Evolutionary conservation across 192 early-diverging fungal genomes (phyloP).

Genomic region (Gamsiella multidivaricata): DNA sequence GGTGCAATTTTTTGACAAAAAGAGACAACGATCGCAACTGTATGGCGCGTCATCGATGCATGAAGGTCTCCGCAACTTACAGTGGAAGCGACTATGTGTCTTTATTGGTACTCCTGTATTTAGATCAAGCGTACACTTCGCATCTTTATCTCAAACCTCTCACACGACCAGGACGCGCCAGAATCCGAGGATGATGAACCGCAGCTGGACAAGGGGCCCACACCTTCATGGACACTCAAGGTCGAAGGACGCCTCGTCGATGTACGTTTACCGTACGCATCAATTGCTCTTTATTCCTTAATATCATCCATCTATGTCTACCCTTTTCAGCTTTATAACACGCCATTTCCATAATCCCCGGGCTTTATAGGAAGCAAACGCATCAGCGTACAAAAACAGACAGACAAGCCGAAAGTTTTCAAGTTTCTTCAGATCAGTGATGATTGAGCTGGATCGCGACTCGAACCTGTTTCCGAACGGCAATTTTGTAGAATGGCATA

Average conservation of each 20-base stretch:
- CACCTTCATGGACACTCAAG: constrained; percentile 91
- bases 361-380: constrained; percentile 40
- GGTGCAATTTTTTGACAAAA: too few relatives aligned
- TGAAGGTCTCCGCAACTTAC: too few relatives aligned
- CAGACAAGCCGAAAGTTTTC: constrained; percentile 84
- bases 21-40: too few relatives aligned
- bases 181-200: constrained; percentile 58
- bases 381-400: constrained; percentile 68
- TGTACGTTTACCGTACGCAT: constrained; percentile 46
- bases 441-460: constrained; percentile 88
- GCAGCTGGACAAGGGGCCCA: constrained; percentile 59
- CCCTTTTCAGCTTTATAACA: background rate
- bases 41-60: too few relatives aligned
- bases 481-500: constrained; percentile 82
- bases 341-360: too few relatives aligned
- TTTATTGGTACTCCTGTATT: background rate
- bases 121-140: constrained; percentile 83
- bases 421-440: constrained; percentile 83
- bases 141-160: constrained; percentile 91
- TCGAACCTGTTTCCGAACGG: constrained; percentile 80
- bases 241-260: constrained; percentile 93
- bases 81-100: background rate
- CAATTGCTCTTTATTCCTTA: background rate
- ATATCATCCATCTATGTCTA: background rate
- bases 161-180: constrained; percentile 77